Evolutionary conservation across 129 eudicot species (phyloP).

Genomic region (Tagetes erecta): DNA sequence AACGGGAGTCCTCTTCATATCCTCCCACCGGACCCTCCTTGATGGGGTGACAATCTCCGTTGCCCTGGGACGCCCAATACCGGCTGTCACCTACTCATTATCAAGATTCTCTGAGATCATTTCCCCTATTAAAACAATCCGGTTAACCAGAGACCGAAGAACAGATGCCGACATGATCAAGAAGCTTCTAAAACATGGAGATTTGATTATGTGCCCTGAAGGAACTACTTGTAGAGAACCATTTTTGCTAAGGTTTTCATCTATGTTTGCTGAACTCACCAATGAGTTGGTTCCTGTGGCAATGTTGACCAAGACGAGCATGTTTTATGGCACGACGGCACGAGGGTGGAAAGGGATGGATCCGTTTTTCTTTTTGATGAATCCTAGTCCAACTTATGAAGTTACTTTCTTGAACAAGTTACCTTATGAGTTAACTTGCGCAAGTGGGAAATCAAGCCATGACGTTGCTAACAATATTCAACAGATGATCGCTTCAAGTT

Average conservation of each 20-base stretch:
- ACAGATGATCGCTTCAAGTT: slow-evolving; percentile 52
- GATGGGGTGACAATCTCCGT: slow-evolving; percentile 68
- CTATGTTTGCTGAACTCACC: slow-evolving; percentile 63
- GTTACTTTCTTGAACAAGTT: slow-evolving; percentile 62
- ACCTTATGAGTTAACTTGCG: slow-evolving; percentile 54
- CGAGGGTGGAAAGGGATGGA: slow-evolving; percentile 83
- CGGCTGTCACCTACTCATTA: slow-evolving; percentile 68
- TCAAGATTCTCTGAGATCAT: slow-evolving; percentile 64
- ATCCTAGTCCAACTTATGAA: slow-evolving; percentile 74
- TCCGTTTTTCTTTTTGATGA: slow-evolving; percentile 72
- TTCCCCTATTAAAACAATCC: slow-evolving; percentile 71
- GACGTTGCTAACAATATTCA: slow-evolving; percentile 71
- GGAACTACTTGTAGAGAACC: slow-evolving; percentile 84
- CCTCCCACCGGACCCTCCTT: slow-evolving; percentile 66
- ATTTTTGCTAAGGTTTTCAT: slow-evolving; percentile 58
- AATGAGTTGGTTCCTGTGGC: slow-evolving; percentile 67
- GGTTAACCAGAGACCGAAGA: slow-evolving; percentile 51
- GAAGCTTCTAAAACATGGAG: slow-evolving; percentile 54
- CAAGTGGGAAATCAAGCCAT: slow-evolving; percentile 53
- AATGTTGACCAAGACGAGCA: slow-evolving; percentile 51
- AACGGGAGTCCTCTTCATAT: slow-evolving; percentile 63
- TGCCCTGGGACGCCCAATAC: slow-evolving; percentile 66
- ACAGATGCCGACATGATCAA: slow-evolving; percentile 57
- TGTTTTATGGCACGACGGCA: slow-evolving; percentile 76
- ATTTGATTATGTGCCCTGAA: slow-evolving; percentile 65